Base-by-base conservation (phyloP, 2,329 filamentous ascomycete species). In the Exophiala xenobiotica region DNA sequence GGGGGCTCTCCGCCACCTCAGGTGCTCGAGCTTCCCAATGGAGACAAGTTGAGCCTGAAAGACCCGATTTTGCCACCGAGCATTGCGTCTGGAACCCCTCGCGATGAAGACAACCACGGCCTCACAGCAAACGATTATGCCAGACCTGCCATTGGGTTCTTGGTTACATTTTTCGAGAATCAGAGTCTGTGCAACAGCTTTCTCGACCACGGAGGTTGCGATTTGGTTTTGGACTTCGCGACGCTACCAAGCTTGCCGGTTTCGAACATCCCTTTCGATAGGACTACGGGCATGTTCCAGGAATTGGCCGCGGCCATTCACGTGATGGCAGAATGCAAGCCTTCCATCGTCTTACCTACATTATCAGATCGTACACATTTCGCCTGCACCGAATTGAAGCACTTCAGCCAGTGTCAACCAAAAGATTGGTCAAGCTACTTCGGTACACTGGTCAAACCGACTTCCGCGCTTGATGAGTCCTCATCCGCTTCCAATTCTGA, bases 171-270 rank as follows among this genome's bases (percentile, higher is more conserved):
- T 66, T 82, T 93, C 53, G 80, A 82, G 56, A 95, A 95, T 63
- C 77, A 80, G 50, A 77, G 77, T 26, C 79, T 95, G 61, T 91
- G 87, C 68, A 74, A 77, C 14, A 79, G 80, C 19, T 92, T 96
- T 64, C 83, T 93, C 56, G 82, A 87, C 48, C 79, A 80, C 43
- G 93, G 90, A 5, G 83, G 92, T 19, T 49, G 41, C 16, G 90
- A 96, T 67, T 78, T 87, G 44, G 76, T 97, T 16, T 76, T 99
- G 47, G 90, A 96, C 64, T 82, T 96, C 49, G 86, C 86, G 33
- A 88, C 87, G 47, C 81, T 91, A 23, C 87, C 90, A 4, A 91
- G 89, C 66, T 77, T 97, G 40, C 83, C 89, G 1, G 56, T 58
- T 11, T 33, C 37, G 6, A 51, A 54, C 39, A 44, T 60, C 20